phyloP scores from a whole-genome alignment of 495 filamentous ascomycete species.

The Cercophora scortea region DNA sequence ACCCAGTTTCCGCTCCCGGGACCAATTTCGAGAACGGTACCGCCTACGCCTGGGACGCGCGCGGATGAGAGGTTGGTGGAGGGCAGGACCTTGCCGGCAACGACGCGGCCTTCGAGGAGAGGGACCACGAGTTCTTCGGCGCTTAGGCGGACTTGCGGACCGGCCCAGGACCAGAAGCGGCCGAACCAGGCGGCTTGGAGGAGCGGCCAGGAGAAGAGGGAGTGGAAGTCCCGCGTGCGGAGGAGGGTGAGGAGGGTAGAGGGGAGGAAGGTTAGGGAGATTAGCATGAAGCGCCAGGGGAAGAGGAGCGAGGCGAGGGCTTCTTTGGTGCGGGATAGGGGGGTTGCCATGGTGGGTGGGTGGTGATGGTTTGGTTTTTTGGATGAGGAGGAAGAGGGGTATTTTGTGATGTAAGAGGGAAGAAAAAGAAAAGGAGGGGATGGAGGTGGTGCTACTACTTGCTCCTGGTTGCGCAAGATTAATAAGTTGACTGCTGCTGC shows the following conservation, averaged over 20 bases:
- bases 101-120: constrained; percentile 31
- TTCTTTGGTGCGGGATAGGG: background rate
- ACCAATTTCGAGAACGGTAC: constrained; percentile 40
- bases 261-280: constrained; percentile 30
- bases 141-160: constrained; percentile 25
- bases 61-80: constrained; percentile 4
- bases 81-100: constrained; percentile 14
- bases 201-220: constrained; percentile 22
- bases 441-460: background rate
- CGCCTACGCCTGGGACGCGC: constrained; percentile 20
- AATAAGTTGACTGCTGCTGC: no score
- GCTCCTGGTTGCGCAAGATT: no score
- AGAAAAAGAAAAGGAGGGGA: background rate
- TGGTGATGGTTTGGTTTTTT: background rate
- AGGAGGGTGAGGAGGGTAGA: constrained; percentile 25
- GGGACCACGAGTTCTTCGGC: constrained; percentile 27
- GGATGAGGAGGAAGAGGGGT: background rate
- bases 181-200: constrained; percentile 42
- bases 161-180: constrained; percentile 36
- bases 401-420: background rate
- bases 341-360: background rate
- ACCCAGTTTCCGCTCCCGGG: constrained; percentile 43
- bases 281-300: constrained; percentile 32
- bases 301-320: constrained; percentile 18
- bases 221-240: constrained; percentile 8